Evolutionary conservation across 2,329 filamentous ascomycete genomes (phyloP).

Genomic region (Lachnellula suecica): DNA sequence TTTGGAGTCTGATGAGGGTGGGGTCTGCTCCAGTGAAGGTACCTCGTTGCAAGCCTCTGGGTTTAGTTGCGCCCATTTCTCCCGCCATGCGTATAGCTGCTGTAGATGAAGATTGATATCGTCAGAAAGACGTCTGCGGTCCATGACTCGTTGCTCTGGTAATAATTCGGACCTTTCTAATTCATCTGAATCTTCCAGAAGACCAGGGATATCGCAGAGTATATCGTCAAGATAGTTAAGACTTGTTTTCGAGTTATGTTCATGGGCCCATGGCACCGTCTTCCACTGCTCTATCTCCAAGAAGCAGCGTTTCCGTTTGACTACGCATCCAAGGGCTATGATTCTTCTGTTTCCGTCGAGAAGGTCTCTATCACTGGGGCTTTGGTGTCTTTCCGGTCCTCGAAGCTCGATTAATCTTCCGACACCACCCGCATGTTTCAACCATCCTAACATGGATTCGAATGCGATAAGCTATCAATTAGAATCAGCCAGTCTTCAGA

Average conservation of each 20-base stretch:
- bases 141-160: neutral
- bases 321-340: neutral
- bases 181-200: slow-evolving; percentile 4
- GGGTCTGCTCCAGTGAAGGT: neutral
- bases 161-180: neutral
- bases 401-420: slow-evolving; percentile 7
- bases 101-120: neutral
- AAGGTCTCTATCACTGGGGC: neutral
- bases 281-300: slow-evolving; percentile 9
- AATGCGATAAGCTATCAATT: slow-evolving; percentile 5
- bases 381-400: slow-evolving; percentile 8
- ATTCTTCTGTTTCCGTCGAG: slow-evolving; percentile 2
- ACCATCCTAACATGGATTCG: neutral
- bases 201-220: slow-evolving; percentile 9
- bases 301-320: slow-evolving; percentile 8
- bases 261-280: slow-evolving; percentile 7
- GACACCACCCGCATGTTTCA: slow-evolving; percentile 11
- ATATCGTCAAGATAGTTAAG: slow-evolving; percentile 5
- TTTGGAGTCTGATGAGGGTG: neutral
- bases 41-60: slow-evolving; percentile 4
- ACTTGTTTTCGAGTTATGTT: slow-evolving; percentile 1
- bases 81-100: slow-evolving; percentile 4
- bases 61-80: slow-evolving; percentile 1
- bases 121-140: neutral
- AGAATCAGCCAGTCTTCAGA: neutral